These are phyloP conservation scores for Balansia obtecta DNA, from an alignment of 2,329 filamentous ascomycete genomes.

Conservation along the genomic window DNA sequence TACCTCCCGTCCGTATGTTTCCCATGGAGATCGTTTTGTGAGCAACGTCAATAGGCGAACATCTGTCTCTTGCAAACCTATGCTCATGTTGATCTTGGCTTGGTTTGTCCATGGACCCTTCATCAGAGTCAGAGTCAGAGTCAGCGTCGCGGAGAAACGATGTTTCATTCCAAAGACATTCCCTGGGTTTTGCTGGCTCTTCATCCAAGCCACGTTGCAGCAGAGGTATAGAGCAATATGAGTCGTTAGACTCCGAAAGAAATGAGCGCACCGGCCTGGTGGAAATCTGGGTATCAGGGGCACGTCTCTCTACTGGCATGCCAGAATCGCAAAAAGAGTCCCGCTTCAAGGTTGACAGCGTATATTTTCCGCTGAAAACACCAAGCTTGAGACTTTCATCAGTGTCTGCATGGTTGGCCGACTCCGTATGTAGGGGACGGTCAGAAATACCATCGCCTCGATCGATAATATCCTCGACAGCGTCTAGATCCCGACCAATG, in stretches of 20 bases:
- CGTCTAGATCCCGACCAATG: constrained; percentile 10
- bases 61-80: constrained; percentile 15
- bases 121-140: too few species aligned
- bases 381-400: not conserved
- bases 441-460: not conserved
- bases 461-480: not conserved
- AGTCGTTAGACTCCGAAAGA: constrained; percentile 49
- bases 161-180: constrained; percentile 34
- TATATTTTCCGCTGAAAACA: constrained; percentile 2
- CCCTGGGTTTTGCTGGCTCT: constrained; percentile 26
- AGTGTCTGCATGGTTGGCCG: not conserved
- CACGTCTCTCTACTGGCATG: constrained; percentile 6
- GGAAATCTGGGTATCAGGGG: constrained; percentile 14
- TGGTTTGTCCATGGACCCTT: constrained; percentile 14
- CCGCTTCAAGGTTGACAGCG: not conserved
- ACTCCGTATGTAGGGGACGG: too few species aligned
- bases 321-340: constrained; percentile 5
- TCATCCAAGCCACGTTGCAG: constrained; percentile 54
- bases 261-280: constrained; percentile 32
- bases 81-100: constrained; percentile 7
- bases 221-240: constrained; percentile 65
- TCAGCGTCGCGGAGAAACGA: constrained; percentile 41
- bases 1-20: constrained; percentile 24
- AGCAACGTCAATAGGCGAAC: constrained; percentile 42
- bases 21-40: constrained; percentile 41